Evolutionary conservation across 2,329 filamentous ascomycete species (phyloP), one percentile per base, ranked within the genome.

Genomic region (Hypoxylon sp.): DNA sequence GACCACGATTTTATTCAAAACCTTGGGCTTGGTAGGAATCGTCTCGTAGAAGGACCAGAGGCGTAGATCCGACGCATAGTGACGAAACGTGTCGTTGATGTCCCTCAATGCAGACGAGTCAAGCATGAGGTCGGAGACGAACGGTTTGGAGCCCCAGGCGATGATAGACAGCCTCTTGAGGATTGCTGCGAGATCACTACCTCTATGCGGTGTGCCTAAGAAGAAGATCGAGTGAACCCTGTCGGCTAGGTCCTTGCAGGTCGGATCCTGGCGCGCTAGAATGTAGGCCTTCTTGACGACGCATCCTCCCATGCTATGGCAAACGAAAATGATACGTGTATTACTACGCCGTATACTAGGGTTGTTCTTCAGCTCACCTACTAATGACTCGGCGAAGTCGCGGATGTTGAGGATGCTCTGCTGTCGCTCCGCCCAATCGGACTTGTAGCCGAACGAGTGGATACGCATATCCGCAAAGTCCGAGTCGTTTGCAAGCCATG

Each of bases 231-330:
- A 76, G 9, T 72, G 66, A 3, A 80, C 67, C 1, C 75, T 69
- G 8, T 56, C 56, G 4, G 75, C 75, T 4, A 80, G 58, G 6
- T 69, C 58, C 7, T 71, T 64, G 18, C 73, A 76, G 6, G 60
- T 62, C 8, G 72, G 65, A 45, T 79, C 76, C 57, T 79, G 71
- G 14, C 70, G 71, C 7, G 76, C 75, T 7, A 78, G 65, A 26
- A 80, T 73, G 60, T 76, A 79, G 28, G 77, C 77, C 71, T 79
- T 74, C 61, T 79, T 78, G 4, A 72, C 72, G 16, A 81, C 76
- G 54, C 75, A 72, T 9, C 81, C 82, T 0, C 83, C 82, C 81
- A 84, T 82, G 36, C 78, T 80, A 64, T 84, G 82, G 1, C 73
- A 80, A 11, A 84, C 74, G 14, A 83, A 73, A 3, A 84, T 76